Percentiles rank a stretch among this genome's conserved stretches.
phyloP scores from a whole-genome alignment of 345 rosid genomes.

The Acer campestre region DNA sequence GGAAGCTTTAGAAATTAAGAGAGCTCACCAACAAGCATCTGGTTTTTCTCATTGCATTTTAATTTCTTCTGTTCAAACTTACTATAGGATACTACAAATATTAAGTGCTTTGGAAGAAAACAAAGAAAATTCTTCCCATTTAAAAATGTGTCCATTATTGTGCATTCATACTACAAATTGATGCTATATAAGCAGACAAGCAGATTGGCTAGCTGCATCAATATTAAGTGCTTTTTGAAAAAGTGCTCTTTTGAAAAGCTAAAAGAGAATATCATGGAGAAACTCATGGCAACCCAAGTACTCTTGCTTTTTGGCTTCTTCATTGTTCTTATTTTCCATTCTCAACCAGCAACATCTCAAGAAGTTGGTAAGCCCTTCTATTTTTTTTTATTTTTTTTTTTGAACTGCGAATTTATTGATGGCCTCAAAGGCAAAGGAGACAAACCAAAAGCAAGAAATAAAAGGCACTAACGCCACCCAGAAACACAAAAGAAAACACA shows the following conservation, averaged over 20 bases:
- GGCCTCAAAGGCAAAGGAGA: too few species aligned
- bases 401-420: too few species aligned
- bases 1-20: neutral
- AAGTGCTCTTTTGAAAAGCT: neutral
- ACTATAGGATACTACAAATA: too few species aligned
- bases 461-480: too few species aligned
- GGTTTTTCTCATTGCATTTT: neutral
- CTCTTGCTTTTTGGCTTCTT: constrained; percentile 25
- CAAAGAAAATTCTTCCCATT: neutral
- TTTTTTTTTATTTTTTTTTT: too few species aligned
- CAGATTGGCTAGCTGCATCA: neutral
- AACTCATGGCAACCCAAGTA: constrained; percentile 16
- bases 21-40: neutral
- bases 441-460: too few species aligned
- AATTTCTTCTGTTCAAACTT: constrained; percentile 18
- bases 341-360: constrained; percentile 24
- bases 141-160: neutral
- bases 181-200: constrained; percentile 13
- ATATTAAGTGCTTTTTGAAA: neutral
- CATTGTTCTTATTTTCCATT: constrained; percentile 23
- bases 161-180: neutral
- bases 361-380: constrained; percentile 42
- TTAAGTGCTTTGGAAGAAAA: too few species aligned
- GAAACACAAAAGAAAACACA: too few species aligned
- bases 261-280: constrained; percentile 21